phyloP scores from a whole-genome alignment of 306 rosid species.

The Ochetophila trinervis region DNA sequence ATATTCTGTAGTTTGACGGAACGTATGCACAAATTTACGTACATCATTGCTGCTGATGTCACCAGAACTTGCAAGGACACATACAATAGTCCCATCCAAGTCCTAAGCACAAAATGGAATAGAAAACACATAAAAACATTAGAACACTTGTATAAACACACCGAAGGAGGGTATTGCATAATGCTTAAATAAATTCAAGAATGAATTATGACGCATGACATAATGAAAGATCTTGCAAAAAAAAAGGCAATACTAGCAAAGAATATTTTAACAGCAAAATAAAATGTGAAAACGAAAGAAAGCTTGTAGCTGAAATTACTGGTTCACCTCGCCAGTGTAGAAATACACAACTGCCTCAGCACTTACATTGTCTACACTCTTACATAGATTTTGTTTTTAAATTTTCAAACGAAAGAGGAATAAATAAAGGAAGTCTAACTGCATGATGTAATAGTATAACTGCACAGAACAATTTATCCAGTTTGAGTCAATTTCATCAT shows the following conservation, averaged over 20 bases:
- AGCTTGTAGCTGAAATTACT: neutral
- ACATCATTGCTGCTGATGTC: constrained; percentile 41
- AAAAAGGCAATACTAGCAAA: neutral
- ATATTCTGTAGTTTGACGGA: constrained; percentile 65
- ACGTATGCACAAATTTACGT: constrained; percentile 45
- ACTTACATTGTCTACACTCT: neutral
- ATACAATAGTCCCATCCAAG: constrained; percentile 59
- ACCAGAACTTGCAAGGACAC: constrained; percentile 63
- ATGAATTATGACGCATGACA: neutral
- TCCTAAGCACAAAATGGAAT: constrained; percentile 42
- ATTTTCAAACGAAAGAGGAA: neutral
- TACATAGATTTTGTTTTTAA: neutral
- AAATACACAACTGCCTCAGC: constrained; percentile 2
- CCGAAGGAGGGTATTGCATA: neutral
- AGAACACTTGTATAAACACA: neutral
- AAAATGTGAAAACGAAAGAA: constrained; percentile 2
- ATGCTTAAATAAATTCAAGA: neutral
- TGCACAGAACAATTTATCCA: neutral
- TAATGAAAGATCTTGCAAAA: neutral
- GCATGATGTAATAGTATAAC: no score
- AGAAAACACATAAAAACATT: neutral
- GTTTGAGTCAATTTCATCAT: constrained; percentile 18
- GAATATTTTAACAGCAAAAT: constrained; percentile 3
- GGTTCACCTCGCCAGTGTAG: neutral
- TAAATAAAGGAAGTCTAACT: neutral